These are phyloP conservation scores for Mallotus nudiflorus DNA, from an alignment of 345 rosid genomes.

Conservation along the genomic window DNA sequence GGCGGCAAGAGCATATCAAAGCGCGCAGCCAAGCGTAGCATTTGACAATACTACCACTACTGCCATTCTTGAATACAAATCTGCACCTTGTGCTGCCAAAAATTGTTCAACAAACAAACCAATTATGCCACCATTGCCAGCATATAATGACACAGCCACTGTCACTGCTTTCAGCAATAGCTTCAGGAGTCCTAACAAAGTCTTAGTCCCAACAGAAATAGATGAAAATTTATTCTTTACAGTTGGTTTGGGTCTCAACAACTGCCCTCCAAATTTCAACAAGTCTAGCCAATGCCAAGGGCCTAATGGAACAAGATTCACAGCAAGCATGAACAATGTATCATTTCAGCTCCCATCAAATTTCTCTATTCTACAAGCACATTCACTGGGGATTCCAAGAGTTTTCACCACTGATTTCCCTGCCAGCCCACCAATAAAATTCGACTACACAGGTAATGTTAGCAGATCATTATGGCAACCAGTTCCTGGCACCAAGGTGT, in stretches of 20 bases:
- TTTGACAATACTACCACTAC: conserved; percentile 35
- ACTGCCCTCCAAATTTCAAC: conserved; percentile 25
- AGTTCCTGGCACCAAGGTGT: conserved; percentile 27
- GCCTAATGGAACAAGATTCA: conserved; percentile 34
- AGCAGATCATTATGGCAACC: conserved; percentile 24
- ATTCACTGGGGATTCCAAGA: conserved; percentile 31
- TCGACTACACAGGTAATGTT: conserved; percentile 39
- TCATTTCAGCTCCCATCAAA: conserved; percentile 34
- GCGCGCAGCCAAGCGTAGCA: conserved; percentile 17
- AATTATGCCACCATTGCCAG: conserved; percentile 29
- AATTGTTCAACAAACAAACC: conserved; percentile 18
- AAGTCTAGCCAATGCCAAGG: conserved; percentile 29
- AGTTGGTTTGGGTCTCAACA: conserved; percentile 29
- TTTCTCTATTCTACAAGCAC: conserved; percentile 45
- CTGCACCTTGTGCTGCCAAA: conserved; percentile 25
- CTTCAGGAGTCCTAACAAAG: conserved; percentile 20
- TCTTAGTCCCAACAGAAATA: conserved; percentile 17
- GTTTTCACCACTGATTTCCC: conserved; percentile 41
- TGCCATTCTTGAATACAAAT: conserved; percentile 32
- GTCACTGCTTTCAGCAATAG: conserved; percentile 26
- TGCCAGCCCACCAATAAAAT: conserved; percentile 33
- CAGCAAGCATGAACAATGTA: conserved; percentile 54
- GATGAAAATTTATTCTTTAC: conserved; percentile 28
- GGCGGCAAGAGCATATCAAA: conserved; percentile 28
- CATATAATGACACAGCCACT: conserved; percentile 30